These are phyloP conservation scores for Jaapia argillacea DNA, from an alignment of 768 basidiomycete species.

Conservation along the genomic window DNA sequence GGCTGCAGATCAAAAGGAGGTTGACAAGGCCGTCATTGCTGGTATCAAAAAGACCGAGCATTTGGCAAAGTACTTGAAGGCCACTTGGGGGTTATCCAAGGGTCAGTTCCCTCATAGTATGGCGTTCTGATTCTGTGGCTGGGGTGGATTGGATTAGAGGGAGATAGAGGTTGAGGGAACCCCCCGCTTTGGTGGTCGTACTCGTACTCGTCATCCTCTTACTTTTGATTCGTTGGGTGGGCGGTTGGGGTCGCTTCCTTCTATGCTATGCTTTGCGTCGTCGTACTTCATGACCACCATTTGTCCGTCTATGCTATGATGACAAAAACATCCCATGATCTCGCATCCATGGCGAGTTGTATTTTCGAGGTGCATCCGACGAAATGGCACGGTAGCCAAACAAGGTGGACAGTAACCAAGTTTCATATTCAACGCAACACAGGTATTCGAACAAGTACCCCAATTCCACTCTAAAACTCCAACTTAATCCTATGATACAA, in stretches of 20 bases:
- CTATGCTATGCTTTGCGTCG: constrained; percentile 17
- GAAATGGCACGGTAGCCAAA: too few species aligned
- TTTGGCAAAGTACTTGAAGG: constrained; percentile 87
- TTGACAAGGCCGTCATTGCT: constrained; percentile 71
- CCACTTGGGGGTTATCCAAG: constrained; percentile 91
- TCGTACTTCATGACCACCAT: not conserved
- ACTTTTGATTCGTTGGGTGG: too few species aligned
- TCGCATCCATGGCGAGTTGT: constrained; percentile 3
- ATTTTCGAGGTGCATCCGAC: not conserved
- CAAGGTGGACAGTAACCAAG: too few species aligned
- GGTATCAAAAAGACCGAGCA: constrained; percentile 87
- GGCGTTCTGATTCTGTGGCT: constrained; percentile 73
- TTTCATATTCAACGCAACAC: too few species aligned
- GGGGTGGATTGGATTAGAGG: constrained; percentile 11
- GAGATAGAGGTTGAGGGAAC: constrained; percentile 10
- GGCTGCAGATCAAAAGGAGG: constrained; percentile 82
- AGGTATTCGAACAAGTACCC: too few species aligned
- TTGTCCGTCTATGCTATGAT: constrained; percentile 25
- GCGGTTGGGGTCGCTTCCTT: constrained; percentile 12
- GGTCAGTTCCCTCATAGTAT: constrained; percentile 95
- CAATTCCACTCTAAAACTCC: constrained; percentile 10
- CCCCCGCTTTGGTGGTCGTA: too few species aligned
- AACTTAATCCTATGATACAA: constrained; percentile 28
- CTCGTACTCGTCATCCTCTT: too few species aligned
- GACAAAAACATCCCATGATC: constrained; percentile 24